Conservation (phyloP, 2,329 filamentous ascomycete species). For the Aureobasidium subglaciale region DNA sequence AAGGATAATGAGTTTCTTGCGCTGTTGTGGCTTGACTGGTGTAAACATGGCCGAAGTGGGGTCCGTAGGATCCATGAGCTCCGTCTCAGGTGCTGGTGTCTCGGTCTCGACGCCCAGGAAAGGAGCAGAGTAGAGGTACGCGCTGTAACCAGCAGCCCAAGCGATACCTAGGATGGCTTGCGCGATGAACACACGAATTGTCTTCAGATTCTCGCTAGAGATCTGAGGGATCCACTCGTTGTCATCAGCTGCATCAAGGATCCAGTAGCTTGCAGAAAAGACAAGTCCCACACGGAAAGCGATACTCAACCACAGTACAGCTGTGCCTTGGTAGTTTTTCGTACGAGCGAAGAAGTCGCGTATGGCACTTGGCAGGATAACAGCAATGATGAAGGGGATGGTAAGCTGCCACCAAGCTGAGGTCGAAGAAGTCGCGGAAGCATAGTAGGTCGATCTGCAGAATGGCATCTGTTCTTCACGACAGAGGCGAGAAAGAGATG, state of each 20-base stretch:
- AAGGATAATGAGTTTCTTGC: constrained; percentile 55
- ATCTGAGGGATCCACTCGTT: constrained; percentile 65
- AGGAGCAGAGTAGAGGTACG: constrained; percentile 79
- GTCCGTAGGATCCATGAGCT: constrained; percentile 35
- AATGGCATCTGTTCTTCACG: constrained; percentile 98
- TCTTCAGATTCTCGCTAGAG: constrained; percentile 59
- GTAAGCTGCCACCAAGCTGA: constrained; percentile 83
- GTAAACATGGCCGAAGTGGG: constrained; percentile 32
- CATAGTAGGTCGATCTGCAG: constrained; percentile 92
- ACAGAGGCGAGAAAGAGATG: constrained; percentile 85
- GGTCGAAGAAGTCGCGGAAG: constrained; percentile 83
- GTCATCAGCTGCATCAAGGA: constrained; percentile 81
- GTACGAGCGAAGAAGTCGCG: constrained; percentile 76
- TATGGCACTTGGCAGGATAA: constrained; percentile 66
- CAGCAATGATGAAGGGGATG: constrained; percentile 68
- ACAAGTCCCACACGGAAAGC: constrained; percentile 70
- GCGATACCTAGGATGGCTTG: constrained; percentile 74
- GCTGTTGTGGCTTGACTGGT: constrained; percentile 26
- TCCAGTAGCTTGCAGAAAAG: constrained; percentile 76
- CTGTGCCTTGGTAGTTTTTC: constrained; percentile 79
- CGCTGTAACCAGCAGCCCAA: constrained; percentile 74
- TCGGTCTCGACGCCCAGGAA: constrained; percentile 62
- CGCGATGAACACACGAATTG: constrained; percentile 66
- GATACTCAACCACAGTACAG: constrained; percentile 75
- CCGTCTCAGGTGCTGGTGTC: constrained; percentile 23